Evolutionary conservation across 169 alveolate species (phyloP), one percentile per base, ranked within the genome.

Genomic region (Cryptosporidium parvum): DNA sequence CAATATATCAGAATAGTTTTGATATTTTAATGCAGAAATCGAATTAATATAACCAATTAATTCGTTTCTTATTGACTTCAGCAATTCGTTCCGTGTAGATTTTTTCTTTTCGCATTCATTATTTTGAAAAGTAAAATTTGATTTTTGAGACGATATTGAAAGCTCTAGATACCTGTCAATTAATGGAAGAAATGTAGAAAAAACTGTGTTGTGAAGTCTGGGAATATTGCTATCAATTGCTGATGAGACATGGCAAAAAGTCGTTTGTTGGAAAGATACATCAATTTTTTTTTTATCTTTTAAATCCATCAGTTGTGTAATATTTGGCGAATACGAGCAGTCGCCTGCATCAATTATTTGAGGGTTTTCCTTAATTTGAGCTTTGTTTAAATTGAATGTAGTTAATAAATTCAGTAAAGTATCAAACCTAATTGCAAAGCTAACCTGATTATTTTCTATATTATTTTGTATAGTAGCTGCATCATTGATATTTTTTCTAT

Each of bases 391-490:
- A 51, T 71, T 71, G 26, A 71, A 71, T 71, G 85, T 37, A n/a
- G 72, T 56, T 39, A 73, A 42, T 44, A 73, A 56, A 62, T 73
- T 73, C 31, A 73, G 37, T 26, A 73, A 59, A n/a, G 70, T 59
- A 37, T 73, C 86, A 29, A 73, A 73, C 35, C 86, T 52, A 73
- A 73, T 73, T 29, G 86, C 86, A 73, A 73, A 73, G 71, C 35
- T 73, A n/a, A 21, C 18, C 6, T 73, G 45, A 3, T 53, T 23
- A 71, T 51, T 56, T 6, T 56, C 23, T 16, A 31, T 10, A 23
- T 71, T 51, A 16, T 33, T 48, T 10, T 51, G 56, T 58, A 37
- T 12, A n/a, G 33, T 10, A 3, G n/a, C 53, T 7, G 51, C 14
- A 35, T 73, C 86, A 73, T 33, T 31, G 21, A 12, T 29, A n/a